Conservation (phyloP, 257 asterid genomes). For the Solanum pinnatisectum region DNA sequence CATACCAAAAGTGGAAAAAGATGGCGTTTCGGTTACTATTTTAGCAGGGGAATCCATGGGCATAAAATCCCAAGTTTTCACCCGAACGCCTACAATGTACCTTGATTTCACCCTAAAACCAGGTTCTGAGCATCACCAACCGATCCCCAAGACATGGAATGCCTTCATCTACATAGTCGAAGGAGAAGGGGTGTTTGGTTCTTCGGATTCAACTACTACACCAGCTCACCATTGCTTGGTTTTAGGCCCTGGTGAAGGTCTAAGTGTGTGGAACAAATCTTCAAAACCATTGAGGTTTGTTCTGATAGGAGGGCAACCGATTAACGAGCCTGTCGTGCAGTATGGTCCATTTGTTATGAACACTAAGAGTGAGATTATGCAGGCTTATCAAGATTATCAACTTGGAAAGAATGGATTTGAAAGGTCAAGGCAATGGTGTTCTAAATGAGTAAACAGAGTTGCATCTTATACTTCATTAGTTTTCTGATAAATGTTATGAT, state of each 20-base stretch:
- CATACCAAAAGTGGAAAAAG: constrained; percentile 54
- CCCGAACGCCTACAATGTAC: constrained; percentile 85
- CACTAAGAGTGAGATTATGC: constrained; percentile 67
- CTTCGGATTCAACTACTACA: constrained; percentile 22
- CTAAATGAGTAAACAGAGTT: constrained; percentile 7
- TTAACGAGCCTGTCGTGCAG: constrained; percentile 72
- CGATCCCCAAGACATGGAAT: constrained; percentile 69
- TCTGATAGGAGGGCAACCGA: constrained; percentile 67
- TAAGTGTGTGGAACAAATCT: constrained; percentile 79
- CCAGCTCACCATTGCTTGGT: constrained; percentile 62
- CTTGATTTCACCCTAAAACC: constrained; percentile 65
- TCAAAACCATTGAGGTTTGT: constrained; percentile 46
- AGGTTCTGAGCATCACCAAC: constrained; percentile 48
- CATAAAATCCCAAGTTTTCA: constrained; percentile 60
- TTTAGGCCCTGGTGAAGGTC: constrained; percentile 79
- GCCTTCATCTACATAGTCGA: constrained; percentile 59
- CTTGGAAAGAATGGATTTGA: constrained; percentile 77
- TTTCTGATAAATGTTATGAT: background rate
- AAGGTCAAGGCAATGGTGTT: constrained; percentile 63
- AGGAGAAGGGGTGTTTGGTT: constrained; percentile 78
- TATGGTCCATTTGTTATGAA: constrained; percentile 98
- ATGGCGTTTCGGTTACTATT: constrained; percentile 63
- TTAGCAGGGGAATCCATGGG: constrained; percentile 97
- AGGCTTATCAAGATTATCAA: constrained; percentile 70
- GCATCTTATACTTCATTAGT: background rate